Evolutionary conservation across 2,329 filamentous ascomycete genomes (phyloP).

Genomic region (Penicillium hordei): DNA sequence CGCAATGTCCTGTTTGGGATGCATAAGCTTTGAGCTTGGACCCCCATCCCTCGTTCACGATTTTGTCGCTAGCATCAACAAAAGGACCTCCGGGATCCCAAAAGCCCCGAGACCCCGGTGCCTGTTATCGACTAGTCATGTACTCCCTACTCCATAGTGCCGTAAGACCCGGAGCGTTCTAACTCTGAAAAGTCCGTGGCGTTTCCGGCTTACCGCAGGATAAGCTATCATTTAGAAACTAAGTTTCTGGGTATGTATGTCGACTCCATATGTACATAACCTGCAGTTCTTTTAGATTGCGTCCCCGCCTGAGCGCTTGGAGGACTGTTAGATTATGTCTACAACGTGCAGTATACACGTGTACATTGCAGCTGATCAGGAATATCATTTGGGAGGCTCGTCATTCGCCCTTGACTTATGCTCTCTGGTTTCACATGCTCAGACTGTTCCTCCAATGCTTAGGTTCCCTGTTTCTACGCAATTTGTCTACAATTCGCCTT

Average conservation of each 20-base stretch:
- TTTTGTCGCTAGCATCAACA: not conserved
- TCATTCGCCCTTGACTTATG: not conserved
- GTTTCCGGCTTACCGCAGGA: not conserved
- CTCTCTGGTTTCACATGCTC: not conserved
- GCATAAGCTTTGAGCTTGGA: not conserved
- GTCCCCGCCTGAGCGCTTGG: not conserved
- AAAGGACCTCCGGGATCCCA: not conserved
- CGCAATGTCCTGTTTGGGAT: not conserved
- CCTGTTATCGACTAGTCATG: not conserved
- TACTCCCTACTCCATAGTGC: too few species aligned
- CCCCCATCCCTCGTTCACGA: too few species aligned
- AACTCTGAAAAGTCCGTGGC: not conserved
- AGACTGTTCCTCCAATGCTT: not conserved
- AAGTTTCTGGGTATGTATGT: not conserved
- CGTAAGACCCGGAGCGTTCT: not conserved
- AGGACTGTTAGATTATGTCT: not conserved
- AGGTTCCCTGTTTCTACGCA: not conserved
- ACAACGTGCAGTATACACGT: not conserved
- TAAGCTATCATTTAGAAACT: not conserved
- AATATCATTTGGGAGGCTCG: not conserved
- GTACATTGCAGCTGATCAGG: not conserved
- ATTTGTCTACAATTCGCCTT: not conserved
- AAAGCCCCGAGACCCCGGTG: not conserved
- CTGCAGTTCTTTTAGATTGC: not conserved
- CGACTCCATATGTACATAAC: not conserved